A percentile compares a stretch with the other conserved stretches of the same genome.
Conservation (phyloP, 768 basidiomycete genomes). For the Astraeus odoratus region DNA sequence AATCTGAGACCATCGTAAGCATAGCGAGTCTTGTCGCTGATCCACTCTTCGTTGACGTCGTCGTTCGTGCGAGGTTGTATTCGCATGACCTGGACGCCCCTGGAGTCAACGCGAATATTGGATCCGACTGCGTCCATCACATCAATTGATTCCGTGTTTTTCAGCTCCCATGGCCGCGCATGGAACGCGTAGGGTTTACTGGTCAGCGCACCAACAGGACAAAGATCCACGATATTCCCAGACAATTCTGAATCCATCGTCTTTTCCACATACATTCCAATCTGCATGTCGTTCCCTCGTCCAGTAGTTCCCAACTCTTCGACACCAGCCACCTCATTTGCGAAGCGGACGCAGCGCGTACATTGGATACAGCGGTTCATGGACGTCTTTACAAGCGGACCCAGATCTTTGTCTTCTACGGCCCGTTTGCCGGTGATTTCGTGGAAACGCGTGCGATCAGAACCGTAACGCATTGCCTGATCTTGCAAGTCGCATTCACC, state of each 20-base stretch:
- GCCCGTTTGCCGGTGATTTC: slow-evolving; percentile 98
- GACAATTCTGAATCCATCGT: slow-evolving; percentile 96
- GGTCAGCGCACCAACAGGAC: slow-evolving; percentile 96
- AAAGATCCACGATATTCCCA: slow-evolving; percentile 94
- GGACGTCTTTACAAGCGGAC: slow-evolving; percentile 95
- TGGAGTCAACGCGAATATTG: slow-evolving; percentile 93
- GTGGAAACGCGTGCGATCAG: slow-evolving; percentile 96
- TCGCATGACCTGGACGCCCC: slow-evolving; percentile 95
- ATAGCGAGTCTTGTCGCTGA: slow-evolving; percentile 97
- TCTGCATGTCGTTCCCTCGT: slow-evolving; percentile 96
- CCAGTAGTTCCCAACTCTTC: slow-evolving; percentile 97
- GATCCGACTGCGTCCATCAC: slow-evolving; percentile 93
- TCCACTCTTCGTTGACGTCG: slow-evolving; percentile 99
- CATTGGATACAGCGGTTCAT: slow-evolving; percentile 99
- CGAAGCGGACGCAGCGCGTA: slow-evolving; percentile 97
- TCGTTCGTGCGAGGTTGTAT: slow-evolving; percentile 95
- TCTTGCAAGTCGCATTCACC: slow-evolving; percentile 99
- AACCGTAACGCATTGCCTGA: slow-evolving; percentile 98
- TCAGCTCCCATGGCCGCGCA: slow-evolving; percentile 96
- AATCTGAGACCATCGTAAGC: slow-evolving; percentile 93
- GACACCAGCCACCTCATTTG: slow-evolving; percentile 98
- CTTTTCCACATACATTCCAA: slow-evolving; percentile 97
- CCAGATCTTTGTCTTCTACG: slow-evolving; percentile 96
- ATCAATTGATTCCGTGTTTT: slow-evolving; percentile 95
- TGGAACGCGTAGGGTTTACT: slow-evolving; percentile 99